A percentile compares a stretch with the other conserved stretches of the same genome.
phyloP scores from a whole-genome alignment of 2,329 filamentous ascomycete genomes.

The Colletotrichum incanum region DNA sequence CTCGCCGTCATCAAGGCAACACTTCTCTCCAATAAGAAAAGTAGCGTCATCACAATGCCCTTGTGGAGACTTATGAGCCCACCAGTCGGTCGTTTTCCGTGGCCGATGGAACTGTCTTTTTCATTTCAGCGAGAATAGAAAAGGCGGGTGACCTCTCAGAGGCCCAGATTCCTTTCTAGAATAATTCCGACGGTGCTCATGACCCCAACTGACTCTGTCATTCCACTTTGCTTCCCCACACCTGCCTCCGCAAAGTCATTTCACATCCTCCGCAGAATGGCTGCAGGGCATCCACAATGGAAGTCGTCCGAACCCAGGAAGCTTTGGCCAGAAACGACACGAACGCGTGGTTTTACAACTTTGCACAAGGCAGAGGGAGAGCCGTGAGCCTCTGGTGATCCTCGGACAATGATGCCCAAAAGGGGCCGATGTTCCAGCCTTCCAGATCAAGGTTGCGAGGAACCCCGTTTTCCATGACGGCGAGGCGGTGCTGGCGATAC shows the following conservation, averaged over 20 bases:
- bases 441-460: slow-evolving; percentile 9
- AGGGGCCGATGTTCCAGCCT: slow-evolving; percentile 1
- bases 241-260: slow-evolving; percentile 37
- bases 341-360: background rate
- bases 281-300: slow-evolving; percentile 9
- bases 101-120: background rate
- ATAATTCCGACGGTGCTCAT: slow-evolving; percentile 10
- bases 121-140: slow-evolving; percentile 9
- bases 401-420: background rate
- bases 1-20: background rate
- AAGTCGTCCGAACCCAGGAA: slow-evolving; percentile 28
- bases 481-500: slow-evolving; percentile 31
- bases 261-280: slow-evolving; percentile 30
- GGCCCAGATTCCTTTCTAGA: background rate
- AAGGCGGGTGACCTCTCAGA: background rate
- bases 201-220: slow-evolving; percentile 18
- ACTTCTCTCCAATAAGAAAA: background rate
- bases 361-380: background rate
- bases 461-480: background rate
- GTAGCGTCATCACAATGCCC: background rate
- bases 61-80: background rate
- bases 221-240: slow-evolving; percentile 27
- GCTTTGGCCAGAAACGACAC: slow-evolving; percentile 14
- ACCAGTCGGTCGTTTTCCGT: background rate
- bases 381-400: background rate